A percentile compares a stretch with the other conserved stretches of the same genome.
These are phyloP conservation scores for Raphanus hybrid DNA, from an alignment of 441 rosid species.

Conservation along the genomic window DNA sequence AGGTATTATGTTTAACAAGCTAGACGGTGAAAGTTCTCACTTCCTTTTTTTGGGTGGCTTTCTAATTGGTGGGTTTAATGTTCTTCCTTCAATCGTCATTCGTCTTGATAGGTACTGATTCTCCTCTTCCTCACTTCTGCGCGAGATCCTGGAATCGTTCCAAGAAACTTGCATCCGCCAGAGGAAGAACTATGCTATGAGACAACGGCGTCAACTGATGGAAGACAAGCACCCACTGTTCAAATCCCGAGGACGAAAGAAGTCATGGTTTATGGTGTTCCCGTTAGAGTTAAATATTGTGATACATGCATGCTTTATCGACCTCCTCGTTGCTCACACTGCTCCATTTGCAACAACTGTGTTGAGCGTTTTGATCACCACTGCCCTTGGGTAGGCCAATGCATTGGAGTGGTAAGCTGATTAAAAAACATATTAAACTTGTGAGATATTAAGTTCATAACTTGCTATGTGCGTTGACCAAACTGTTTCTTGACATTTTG, in stretches of 20 bases:
- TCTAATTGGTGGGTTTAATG: background rate
- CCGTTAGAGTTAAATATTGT: constrained; percentile 85
- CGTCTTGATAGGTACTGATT: constrained; percentile 65
- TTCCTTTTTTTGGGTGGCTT: constrained; percentile 3
- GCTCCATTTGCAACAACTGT: constrained; percentile 93
- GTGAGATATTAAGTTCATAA: background rate
- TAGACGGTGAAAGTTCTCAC: background rate
- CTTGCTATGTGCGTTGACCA: background rate
- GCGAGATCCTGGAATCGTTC: constrained; percentile 91
- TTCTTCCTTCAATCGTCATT: constrained; percentile 7
- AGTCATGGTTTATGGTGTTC: constrained; percentile 67
- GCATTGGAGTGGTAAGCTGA: constrained; percentile 81
- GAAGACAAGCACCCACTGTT: constrained; percentile 82
- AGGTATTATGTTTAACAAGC: constrained; percentile 10
- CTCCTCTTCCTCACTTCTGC: constrained; percentile 88
- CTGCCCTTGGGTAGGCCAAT: constrained; percentile 98
- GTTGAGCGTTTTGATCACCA: constrained; percentile 94
- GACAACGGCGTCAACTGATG: constrained; percentile 63
- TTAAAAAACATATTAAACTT: constrained; percentile 7
- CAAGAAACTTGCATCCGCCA: constrained; percentile 88
- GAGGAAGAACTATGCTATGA: constrained; percentile 83
- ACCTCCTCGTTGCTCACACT: constrained; percentile 94
- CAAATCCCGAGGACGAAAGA: constrained; percentile 86
- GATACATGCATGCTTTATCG: constrained; percentile 94
- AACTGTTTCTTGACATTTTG: background rate